These are phyloP conservation scores for Globisporangium emineosum DNA, from an alignment of 352 stramenopile species.

Conservation along the genomic window DNA sequence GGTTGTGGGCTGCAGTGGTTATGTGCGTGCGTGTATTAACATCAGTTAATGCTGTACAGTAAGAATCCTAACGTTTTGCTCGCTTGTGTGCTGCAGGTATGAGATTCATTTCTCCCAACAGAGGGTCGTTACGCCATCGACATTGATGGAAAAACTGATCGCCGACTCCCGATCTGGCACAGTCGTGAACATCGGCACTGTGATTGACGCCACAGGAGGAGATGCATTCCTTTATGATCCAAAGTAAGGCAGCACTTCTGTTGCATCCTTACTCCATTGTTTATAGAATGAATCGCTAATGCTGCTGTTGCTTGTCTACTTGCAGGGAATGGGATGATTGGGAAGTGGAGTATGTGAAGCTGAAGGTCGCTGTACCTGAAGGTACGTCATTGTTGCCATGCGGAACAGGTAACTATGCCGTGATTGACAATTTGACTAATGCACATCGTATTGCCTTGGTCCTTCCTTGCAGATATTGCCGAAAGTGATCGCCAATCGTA, in stretches of 20 bases:
- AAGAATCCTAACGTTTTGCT: neutral
- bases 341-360: conserved; percentile 83
- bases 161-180: conserved; percentile 49
- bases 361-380: conserved; percentile 37
- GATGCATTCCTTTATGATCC: conserved; percentile 73
- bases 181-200: conserved; percentile 66
- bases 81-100: conserved; percentile 41
- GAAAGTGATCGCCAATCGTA: conserved; percentile 32
- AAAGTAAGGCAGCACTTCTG: conserved; percentile 36
- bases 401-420: neutral
- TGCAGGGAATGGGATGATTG: conserved; percentile 85
- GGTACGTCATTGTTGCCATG: conserved; percentile 17
- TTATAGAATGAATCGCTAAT: neutral
- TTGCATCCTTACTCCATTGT: neutral
- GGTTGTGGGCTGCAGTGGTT: conserved; percentile 2
- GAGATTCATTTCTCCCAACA: conserved; percentile 76
- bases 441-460: conserved; percentile 2
- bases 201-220: conserved; percentile 74
- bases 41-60: neutral
- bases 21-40: neutral
- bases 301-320: neutral
- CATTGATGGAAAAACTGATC: conserved; percentile 83
- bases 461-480: conserved; percentile 20
- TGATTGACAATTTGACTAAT: neutral
- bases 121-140: conserved; percentile 59